These are phyloP conservation scores for Wickerhamomyces silvicola DNA, from an alignment of 805 yeast species.

Conservation along the genomic window DNA sequence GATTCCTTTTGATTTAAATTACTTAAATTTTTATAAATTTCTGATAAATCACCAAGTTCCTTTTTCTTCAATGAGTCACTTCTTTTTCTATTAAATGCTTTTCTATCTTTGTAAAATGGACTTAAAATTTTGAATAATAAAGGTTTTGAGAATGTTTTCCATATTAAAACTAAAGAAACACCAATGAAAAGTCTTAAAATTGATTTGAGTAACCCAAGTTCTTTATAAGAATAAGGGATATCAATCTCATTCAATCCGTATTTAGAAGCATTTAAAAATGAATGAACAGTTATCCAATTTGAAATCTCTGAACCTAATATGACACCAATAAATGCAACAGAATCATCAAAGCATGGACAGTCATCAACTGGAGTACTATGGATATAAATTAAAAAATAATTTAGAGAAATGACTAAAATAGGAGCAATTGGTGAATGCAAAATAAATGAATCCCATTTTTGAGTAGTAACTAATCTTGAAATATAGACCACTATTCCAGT, in stretches of 20 bases:
- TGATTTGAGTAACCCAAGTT: constrained; percentile 36
- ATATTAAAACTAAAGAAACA: constrained; percentile 49
- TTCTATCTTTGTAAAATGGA: constrained; percentile 39
- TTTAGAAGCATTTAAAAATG: constrained; percentile 8
- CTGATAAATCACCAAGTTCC: constrained; percentile 19
- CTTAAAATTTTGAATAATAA: constrained; percentile 49
- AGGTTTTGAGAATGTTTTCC: constrained; percentile 77
- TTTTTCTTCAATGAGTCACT: constrained; percentile 16
- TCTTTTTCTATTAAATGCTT: constrained; percentile 19
- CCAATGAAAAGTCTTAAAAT: constrained; percentile 55
- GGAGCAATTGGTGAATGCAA: constrained; percentile 27
- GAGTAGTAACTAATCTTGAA: constrained; percentile 37
- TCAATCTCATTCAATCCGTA: constrained; percentile 23
- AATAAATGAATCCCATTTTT: constrained; percentile 40
- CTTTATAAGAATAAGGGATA: constrained; percentile 35
- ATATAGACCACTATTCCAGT: constrained; percentile 53
- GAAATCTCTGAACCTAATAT: constrained; percentile 63
- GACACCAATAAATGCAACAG: constrained; percentile 90
- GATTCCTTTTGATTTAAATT: constrained; percentile 11
- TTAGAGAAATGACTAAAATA: constrained; percentile 29
- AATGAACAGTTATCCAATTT: constrained; percentile 21
- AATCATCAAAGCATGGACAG: constrained; percentile 95
- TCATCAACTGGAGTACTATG: constrained; percentile 86
- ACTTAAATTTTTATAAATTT: constrained; percentile 11
- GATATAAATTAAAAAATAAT: constrained; percentile 48